A percentile compares a stretch with the other conserved stretches of the same genome.
Conservation (phyloP, 176 grass and related monocot genomes). For the Saccharum officinarum region DNA sequence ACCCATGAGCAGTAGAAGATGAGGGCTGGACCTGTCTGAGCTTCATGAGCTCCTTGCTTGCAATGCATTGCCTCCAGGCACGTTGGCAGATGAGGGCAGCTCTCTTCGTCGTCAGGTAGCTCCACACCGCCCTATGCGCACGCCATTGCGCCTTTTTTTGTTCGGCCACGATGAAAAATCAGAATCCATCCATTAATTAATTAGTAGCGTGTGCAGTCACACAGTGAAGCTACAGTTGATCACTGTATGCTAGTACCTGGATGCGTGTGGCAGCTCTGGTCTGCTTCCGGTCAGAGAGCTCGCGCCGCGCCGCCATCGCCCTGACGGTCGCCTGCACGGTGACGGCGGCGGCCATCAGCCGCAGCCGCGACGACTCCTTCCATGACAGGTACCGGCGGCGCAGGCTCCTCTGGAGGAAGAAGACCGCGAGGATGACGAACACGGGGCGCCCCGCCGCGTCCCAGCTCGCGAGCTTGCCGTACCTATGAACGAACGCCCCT, state of each 20-base stretch:
- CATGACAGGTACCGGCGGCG: slow-evolving; percentile 38
- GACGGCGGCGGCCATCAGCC: slow-evolving; percentile 27
- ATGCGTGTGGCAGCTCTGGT: slow-evolving; percentile 50
- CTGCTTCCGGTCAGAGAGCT: slow-evolving; percentile 38
- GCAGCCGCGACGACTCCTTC: slow-evolving; percentile 37
- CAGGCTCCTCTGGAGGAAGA: slow-evolving; percentile 41
- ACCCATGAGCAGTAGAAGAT: background rate
- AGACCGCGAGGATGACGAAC: slow-evolving; percentile 16
- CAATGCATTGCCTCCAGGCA: slow-evolving; percentile 45
- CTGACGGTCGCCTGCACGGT: slow-evolving; percentile 48
- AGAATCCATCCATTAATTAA: background rate
- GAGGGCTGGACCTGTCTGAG: slow-evolving; percentile 47
- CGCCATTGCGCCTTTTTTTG: slow-evolving; percentile 59
- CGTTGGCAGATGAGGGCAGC: slow-evolving; percentile 54
- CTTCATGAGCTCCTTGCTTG: slow-evolving; percentile 46
- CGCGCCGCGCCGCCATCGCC: slow-evolving; percentile 41
- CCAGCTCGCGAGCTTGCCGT: slow-evolving; percentile 38
- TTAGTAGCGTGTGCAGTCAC: too few relatives aligned
- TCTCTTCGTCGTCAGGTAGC: slow-evolving; percentile 42
- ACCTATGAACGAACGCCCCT: slow-evolving; percentile 44
- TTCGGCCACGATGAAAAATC: background rate
- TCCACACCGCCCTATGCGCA: slow-evolving; percentile 12
- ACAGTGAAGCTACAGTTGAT: background rate
- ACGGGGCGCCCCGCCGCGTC: slow-evolving; percentile 38
- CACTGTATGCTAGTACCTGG: slow-evolving; percentile 51